Evolutionary conservation across 2,329 filamentous ascomycete species (phyloP).

Genomic region (Exserohilum rostratum): DNA sequence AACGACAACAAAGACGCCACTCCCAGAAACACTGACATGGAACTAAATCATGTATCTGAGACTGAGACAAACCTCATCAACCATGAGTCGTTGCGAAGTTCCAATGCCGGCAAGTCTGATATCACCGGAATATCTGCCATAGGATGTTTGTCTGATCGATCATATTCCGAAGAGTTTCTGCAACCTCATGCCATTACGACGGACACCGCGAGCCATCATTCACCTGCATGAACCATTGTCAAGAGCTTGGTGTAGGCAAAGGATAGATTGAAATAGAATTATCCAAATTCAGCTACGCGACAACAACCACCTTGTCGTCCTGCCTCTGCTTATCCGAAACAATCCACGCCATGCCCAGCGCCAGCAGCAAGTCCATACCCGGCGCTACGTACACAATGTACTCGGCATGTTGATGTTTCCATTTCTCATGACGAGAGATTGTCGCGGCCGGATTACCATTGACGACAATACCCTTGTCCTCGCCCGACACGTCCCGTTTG

Average conservation of each 20-base stretch:
- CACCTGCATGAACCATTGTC: background rate
- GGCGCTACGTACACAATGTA: constrained; percentile 24
- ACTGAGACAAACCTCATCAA: background rate
- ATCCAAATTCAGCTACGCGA: background rate
- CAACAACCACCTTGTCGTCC: constrained; percentile 11
- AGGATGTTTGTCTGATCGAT: constrained; percentile 22
- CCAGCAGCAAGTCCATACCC: constrained; percentile 30
- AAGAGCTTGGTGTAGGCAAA: background rate
- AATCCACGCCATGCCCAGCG: constrained; percentile 23
- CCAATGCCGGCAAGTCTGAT: background rate
- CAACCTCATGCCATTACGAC: background rate
- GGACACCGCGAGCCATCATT: background rate
- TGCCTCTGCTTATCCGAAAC: constrained; percentile 22
- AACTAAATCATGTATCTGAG: constrained; percentile 3
- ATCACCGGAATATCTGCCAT: constrained; percentile 25
- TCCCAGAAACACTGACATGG: background rate
- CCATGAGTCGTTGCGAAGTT: background rate
- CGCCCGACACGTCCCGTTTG: constrained; percentile 19
- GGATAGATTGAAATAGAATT: background rate
- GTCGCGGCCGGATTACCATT: constrained; percentile 19
- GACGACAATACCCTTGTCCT: constrained; percentile 24
- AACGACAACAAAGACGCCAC: background rate
- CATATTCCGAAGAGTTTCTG: constrained; percentile 8
- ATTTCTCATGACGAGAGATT: constrained; percentile 12
- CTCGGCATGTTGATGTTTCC: constrained; percentile 12